A percentile compares a stretch with the other conserved stretches of the same genome.
phyloP scores from a whole-genome alignment of 768 basidiomycete species.

The Brasilioporus rufonigricans region DNA sequence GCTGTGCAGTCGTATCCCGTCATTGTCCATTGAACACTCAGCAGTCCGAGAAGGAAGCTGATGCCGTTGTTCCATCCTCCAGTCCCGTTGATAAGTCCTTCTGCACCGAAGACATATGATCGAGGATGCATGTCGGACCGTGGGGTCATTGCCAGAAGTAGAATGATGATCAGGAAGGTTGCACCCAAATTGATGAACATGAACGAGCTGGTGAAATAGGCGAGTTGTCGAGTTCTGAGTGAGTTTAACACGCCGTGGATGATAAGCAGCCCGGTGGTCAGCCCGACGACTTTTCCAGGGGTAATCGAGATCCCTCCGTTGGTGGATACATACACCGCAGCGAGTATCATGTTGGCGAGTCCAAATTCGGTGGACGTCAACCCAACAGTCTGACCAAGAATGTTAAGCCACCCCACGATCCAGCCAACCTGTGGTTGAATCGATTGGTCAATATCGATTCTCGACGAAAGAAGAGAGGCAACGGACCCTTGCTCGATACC shows the following conservation, averaged over 20 bases:
- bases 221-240: slow-evolving; percentile 38
- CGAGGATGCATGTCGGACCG: slow-evolving; percentile 56
- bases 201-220: slow-evolving; percentile 33
- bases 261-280: slow-evolving; percentile 39
- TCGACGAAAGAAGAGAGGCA: neutral
- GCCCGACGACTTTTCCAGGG: slow-evolving; percentile 39
- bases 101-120: slow-evolving; percentile 53
- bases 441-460: neutral
- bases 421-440: slow-evolving; percentile 21
- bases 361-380: slow-evolving; percentile 39
- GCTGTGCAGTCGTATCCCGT: slow-evolving; percentile 31
- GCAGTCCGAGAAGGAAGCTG: slow-evolving; percentile 44
- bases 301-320: slow-evolving; percentile 36
- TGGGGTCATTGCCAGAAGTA: slow-evolving; percentile 42
- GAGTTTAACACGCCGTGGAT: slow-evolving; percentile 45
- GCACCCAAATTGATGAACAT: slow-evolving; percentile 47
- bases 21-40: slow-evolving; percentile 51
- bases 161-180: slow-evolving; percentile 41
- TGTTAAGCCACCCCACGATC: slow-evolving; percentile 34
- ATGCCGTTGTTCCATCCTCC: slow-evolving; percentile 43
- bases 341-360: slow-evolving; percentile 34
- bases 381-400: slow-evolving; percentile 26
- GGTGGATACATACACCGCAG: slow-evolving; percentile 24
- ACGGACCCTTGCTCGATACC: slow-evolving; percentile 59
- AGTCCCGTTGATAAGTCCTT: slow-evolving; percentile 38